Evolutionary conservation across 202 grass and related monocot genomes (phyloP), one percentile per base, ranked within the genome.

Genomic region (Setaria italica): DNA sequence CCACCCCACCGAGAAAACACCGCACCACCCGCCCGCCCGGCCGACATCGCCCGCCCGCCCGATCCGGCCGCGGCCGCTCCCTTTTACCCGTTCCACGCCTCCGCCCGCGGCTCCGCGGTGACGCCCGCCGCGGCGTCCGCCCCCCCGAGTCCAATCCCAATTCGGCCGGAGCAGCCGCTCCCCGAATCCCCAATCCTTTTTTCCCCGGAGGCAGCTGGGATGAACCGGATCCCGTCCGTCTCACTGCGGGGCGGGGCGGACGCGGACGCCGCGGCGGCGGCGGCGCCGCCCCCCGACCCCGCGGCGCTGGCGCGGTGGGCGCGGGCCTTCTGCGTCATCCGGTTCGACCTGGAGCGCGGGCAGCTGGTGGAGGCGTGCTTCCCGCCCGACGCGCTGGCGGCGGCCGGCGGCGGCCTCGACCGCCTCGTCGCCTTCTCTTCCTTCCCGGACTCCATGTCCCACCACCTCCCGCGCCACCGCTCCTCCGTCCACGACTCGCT

Each of bases 361-460:
- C 97, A 99, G 88, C 79, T 94, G 33, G 82, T 96, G 25, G 97
- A 99, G 93, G 89, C 94, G 11, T 94, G 86, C 67, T 96, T 46
- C 76, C 97, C 97, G 16, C 90, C 85, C 33, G 86, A 80, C 82
- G 84, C 97, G 78, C 93, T 95, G 11, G 67, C 88, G 56, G 55
- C 87, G 34, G 51, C 51, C 53, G 67, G 49, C 54, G 74, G 77
- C 72, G 90, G 89, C 85, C 90, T 91, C 62, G 93, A 92, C 79
- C 91, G 90, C 84, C 88, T 99, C 85, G 88, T 92, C 63, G 88
- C 97, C 57, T 99, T 96, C 91, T 99, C 97, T 84, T 99, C 97
- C 74, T 99, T 99, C 88, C 97, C 97, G 2, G 97, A 99, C 76
- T 99, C 97, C 87, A 99, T 96, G 93, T 99, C 97, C 49, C 93